phyloP scores from a whole-genome alignment of 2,329 filamentous ascomycete species.

The Monilinia laxa region DNA sequence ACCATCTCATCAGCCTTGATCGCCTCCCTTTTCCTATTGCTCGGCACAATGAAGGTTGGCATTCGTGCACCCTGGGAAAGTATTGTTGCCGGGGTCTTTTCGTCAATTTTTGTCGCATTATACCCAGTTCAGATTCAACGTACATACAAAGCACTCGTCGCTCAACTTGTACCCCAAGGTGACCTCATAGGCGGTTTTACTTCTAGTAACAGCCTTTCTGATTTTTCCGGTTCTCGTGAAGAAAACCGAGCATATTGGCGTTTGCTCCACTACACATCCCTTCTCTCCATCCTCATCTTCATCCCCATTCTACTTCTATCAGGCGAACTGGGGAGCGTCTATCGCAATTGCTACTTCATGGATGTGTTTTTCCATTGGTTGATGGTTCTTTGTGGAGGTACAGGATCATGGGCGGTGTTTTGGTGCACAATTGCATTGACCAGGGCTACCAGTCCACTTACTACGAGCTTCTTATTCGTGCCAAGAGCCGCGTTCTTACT shows the following conservation, averaged over 20 bases:
- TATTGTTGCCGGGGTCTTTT: constrained; percentile 52
- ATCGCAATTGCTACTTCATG: constrained; percentile 53
- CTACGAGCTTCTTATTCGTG: constrained; percentile 50
- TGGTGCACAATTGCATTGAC: constrained; percentile 49
- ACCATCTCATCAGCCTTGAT: constrained; percentile 52
- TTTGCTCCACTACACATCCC: constrained; percentile 52
- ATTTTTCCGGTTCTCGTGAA: constrained; percentile 43
- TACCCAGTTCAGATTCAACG: constrained; percentile 52
- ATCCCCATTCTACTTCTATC: constrained; percentile 51
- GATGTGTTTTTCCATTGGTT: constrained; percentile 57
- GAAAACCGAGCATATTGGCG: constrained; percentile 53
- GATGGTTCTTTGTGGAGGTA: constrained; percentile 49
- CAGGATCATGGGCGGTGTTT: constrained; percentile 51
- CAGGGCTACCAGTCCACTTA: constrained; percentile 51
- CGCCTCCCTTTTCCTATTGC: constrained; percentile 50
- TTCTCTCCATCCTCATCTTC: constrained; percentile 50
- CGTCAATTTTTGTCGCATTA: constrained; percentile 51
- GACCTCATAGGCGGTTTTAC: constrained; percentile 45
- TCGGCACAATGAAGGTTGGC: constrained; percentile 39
- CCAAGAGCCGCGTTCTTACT: constrained; percentile 51
- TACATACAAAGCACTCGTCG: constrained; percentile 49
- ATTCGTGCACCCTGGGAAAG: constrained; percentile 52
- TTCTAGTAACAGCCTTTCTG: constrained; percentile 27
- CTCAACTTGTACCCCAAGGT: constrained; percentile 45
- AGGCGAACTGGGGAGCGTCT: constrained; percentile 50